Evolutionary conservation across 805 yeast genomes (phyloP).

Genomic region (Candida insectorum): DNA sequence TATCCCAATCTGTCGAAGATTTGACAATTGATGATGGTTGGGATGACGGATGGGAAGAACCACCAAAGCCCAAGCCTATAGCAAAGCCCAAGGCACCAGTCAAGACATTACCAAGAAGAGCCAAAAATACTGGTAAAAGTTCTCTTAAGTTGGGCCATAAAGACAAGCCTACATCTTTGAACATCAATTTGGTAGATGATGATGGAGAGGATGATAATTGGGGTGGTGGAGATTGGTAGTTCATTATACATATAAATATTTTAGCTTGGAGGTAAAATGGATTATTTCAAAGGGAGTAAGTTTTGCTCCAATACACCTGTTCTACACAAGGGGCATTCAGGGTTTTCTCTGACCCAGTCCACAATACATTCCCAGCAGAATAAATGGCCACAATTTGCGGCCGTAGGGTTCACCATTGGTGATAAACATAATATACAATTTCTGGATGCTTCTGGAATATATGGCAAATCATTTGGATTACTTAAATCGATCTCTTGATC

Average conservation of each 20-base stretch:
- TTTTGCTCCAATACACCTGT: conserved; percentile 63
- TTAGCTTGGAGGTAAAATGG: no score
- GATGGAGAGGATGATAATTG: conserved; percentile 32
- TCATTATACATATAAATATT: neutral
- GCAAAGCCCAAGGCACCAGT: conserved; percentile 1
- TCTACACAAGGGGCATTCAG: conserved; percentile 91
- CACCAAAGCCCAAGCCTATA: conserved; percentile 3
- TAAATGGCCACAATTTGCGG: conserved; percentile 87
- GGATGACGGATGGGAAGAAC: conserved; percentile 8
- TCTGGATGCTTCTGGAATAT: conserved; percentile 66
- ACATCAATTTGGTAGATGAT: conserved; percentile 23
- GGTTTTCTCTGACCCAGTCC: conserved; percentile 84
- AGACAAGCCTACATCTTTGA: conserved; percentile 19
- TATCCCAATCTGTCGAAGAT: conserved; percentile 2
- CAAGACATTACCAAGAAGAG: conserved; percentile 3
- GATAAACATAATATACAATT: conserved; percentile 83
- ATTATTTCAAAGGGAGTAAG: conserved; percentile 51
- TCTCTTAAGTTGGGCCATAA: conserved; percentile 21
- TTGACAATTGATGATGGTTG: conserved; percentile 16
- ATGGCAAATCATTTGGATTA: conserved; percentile 57
- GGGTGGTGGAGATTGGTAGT: conserved; percentile 18
- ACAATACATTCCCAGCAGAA: conserved; percentile 90
- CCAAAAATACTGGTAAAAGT: conserved; percentile 11
- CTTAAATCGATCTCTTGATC: conserved; percentile 40
- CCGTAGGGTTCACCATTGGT: conserved; percentile 75